Conservation (phyloP, 306 rosid species). For the Mimosa bimucronata region DNA sequence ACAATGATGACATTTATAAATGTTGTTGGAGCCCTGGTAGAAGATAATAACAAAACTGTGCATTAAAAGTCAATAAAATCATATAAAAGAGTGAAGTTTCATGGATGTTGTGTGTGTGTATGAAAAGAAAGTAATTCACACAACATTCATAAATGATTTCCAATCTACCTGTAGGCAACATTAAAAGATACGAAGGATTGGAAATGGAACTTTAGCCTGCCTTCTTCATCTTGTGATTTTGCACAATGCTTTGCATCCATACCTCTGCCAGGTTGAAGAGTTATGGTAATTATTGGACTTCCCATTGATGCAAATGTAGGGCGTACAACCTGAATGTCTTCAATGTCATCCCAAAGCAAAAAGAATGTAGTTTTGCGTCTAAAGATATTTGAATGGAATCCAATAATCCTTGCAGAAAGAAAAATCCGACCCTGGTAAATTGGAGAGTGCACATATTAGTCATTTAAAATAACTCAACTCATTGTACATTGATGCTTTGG, state of each 20-base stretch:
- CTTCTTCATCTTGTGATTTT: constrained; percentile 78
- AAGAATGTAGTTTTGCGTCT: constrained; percentile 90
- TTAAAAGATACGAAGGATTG: constrained; percentile 96
- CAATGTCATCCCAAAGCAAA: constrained; percentile 96
- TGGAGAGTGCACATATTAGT: neutral
- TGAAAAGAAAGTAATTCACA: constrained; percentile 25
- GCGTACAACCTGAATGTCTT: constrained; percentile 72
- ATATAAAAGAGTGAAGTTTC: neutral
- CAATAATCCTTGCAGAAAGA: constrained; percentile 89
- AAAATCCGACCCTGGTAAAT: constrained; percentile 83
- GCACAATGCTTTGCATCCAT: constrained; percentile 93
- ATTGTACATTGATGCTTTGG: neutral
- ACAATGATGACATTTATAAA: neutral
- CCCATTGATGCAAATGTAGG: constrained; percentile 97
- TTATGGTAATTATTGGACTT: constrained; percentile 77
- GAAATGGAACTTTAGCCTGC: constrained; percentile 91
- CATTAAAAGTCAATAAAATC: neutral
- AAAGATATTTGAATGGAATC: constrained; percentile 91
- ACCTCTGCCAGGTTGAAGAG: constrained; percentile 85
- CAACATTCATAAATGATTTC: constrained; percentile 22
- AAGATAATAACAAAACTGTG: neutral
- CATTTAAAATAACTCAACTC: neutral
- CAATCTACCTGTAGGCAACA: constrained; percentile 79
- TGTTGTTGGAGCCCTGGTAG: neutral
- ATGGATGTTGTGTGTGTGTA: constrained; percentile 17